Base-by-base conservation (phyloP, 164 flowering plant species). In the Euptelea pleiosperma region DNA sequence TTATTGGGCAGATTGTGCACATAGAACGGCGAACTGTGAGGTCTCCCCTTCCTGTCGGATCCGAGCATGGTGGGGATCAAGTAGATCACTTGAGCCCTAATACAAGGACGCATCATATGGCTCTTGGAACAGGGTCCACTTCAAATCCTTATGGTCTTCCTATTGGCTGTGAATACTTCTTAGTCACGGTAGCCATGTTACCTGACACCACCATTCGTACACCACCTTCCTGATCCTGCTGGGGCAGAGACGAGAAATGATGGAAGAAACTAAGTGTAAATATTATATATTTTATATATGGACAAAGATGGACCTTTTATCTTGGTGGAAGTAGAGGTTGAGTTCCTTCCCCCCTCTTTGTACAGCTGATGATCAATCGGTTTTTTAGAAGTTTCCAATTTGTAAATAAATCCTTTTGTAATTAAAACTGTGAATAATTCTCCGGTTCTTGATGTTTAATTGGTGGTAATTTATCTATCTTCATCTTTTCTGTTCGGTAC, bases 141-240 rank as follows among this genome's bases (percentile, higher is more conserved):
- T 7, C 60, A 12, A 85, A 86, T 61, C 89, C 95, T 1, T 90
- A 78, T 47, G 80, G 80, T 51, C 90, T 91, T 41, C 84, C 95
- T 6, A 22, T 77, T 55, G 99, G 99, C 49, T 85, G 84, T 76
- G 97, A 93, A 71, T 93, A 82, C 65, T 94, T 81, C 52, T 45
- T 91, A 55, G 97, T 94, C 63, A 94, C 99, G 34, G 82, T 91
- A 48, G 96, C 97, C 7, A 94, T 94, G 96, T 66, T 94, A 64
- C 99, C 94, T 61, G 85, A 82, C 67, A 75, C 91, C 55, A 25
- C 74, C 61, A 81, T 84, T 81, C 93, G 77, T 84, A 77, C 93
- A 40, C 67, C 87, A 52, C 61, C 88, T 79, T 83, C 92, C 87
- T 84, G 87, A 83, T 84, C 89, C 72, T 75, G 78, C 74, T 55